phyloP scores from a whole-genome alignment of 2,329 filamentous ascomycete genomes.

The Penicillium sp. region DNA sequence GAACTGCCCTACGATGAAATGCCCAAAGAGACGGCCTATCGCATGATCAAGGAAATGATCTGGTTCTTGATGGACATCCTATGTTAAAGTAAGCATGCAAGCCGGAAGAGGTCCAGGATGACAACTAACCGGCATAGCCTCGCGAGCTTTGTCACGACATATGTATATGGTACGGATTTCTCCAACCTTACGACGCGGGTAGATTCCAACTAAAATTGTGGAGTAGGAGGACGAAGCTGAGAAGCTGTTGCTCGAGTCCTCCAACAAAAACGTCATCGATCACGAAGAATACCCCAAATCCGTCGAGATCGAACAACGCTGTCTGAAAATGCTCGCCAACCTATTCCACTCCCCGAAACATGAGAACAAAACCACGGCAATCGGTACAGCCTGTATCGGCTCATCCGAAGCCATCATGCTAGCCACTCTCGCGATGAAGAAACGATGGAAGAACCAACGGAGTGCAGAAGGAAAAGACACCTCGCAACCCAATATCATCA shows the following conservation, averaged over 20 bases:
- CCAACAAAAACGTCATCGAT: slow-evolving; percentile 94
- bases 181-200: too few species aligned
- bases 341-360: slow-evolving; percentile 76
- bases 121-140: slow-evolving; percentile 55
- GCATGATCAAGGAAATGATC: slow-evolving; percentile 94
- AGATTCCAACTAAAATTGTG: neutral
- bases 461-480: slow-evolving; percentile 76
- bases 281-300: slow-evolving; percentile 82
- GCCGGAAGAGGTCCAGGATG: neutral
- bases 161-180: slow-evolving; percentile 77
- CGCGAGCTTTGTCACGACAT: slow-evolving; percentile 92
- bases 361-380: slow-evolving; percentile 59
- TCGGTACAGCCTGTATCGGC: slow-evolving; percentile 86
- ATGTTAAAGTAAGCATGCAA: slow-evolving; percentile 60
- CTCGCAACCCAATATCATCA: slow-evolving; percentile 85
- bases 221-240: slow-evolving; percentile 93
- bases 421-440: slow-evolving; percentile 80
- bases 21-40: slow-evolving; percentile 87
- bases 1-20: slow-evolving; percentile 90
- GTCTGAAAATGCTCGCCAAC: slow-evolving; percentile 84
- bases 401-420: slow-evolving; percentile 69
- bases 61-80: slow-evolving; percentile 87
- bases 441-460: slow-evolving; percentile 84
- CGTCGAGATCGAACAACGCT: slow-evolving; percentile 86
- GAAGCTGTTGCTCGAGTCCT: slow-evolving; percentile 89